Evolutionary conservation across 345 rosid species (phyloP), one percentile per base, ranked within the genome.

Genomic region (Linum trigynum): DNA sequence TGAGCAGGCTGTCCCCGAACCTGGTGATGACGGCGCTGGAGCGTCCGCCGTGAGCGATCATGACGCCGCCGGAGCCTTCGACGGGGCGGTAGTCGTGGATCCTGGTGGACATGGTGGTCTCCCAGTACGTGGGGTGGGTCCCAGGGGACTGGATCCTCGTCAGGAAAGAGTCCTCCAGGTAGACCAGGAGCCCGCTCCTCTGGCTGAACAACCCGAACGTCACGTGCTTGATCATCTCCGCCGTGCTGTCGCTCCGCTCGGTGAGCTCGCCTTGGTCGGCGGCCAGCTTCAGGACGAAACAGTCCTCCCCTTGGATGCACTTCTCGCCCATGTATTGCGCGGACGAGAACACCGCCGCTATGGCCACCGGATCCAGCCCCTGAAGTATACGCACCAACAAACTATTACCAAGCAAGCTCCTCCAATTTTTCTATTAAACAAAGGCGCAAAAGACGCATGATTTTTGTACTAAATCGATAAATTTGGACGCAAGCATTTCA

Each of bases 151-250:
- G 99, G 65, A 94, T 94, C 81, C 96, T 79, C 7, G 87, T 88
- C 37, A 88, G 64, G 72, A 74, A 88, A 0, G 91, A 84, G 72
- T 88, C 91, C 68, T 88, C 95, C 23, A 85, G 71, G 64, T 71
- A 76, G 53, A 82, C 87, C 39, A 94, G 80, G 45, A 94, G 80
- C 1, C 99, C 99, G 32, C 80, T 94, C 74, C 85, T 82, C 60
- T 94, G 99, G 82, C 99, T 85, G 80, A 94, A 94, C 83, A 90
- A 90, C 53, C 99, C 97, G 7, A 80, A 88, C 1, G 82, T 80
- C 1, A 80, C 84, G 53, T 94, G 99, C 78, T 90, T 94, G 80
- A 94, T 94, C 88, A 84, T 90, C 80, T 94, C 99, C 0, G 99
- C 99, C 0, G 92, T 79, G 67, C 79, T 83, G 64, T 94, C 99